A percentile compares a stretch with the other conserved stretches of the same genome.
Evolutionary conservation across 2,329 filamentous ascomycete species (phyloP).

Genomic region (Colletotrichum incanum): DNA sequence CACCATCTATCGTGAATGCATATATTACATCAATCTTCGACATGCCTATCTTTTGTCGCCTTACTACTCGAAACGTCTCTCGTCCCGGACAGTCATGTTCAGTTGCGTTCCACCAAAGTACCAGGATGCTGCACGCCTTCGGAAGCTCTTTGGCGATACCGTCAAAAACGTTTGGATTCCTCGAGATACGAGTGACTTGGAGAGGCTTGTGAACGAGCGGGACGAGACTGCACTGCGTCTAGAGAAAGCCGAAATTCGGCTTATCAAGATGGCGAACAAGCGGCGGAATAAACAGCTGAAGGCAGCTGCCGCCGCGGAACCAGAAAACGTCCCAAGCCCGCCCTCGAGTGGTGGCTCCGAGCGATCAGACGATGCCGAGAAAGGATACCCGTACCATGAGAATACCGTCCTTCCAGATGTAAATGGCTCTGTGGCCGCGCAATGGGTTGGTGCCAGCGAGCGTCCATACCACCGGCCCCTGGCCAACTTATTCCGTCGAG

Average conservation of each 20-base stretch:
- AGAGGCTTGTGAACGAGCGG: constrained; percentile 83
- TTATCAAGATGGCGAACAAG: constrained; percentile 81
- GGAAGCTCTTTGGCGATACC: constrained; percentile 82
- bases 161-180: constrained; percentile 90
- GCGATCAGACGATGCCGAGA: constrained; percentile 45
- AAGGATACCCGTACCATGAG: constrained; percentile 49
- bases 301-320: background rate
- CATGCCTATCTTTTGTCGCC: constrained; percentile 94
- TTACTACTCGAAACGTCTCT: constrained; percentile 86
- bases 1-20: constrained; percentile 88
- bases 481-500: constrained; percentile 84
- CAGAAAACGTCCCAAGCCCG: constrained; percentile 48
- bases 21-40: constrained; percentile 94
- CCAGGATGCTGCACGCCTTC: constrained; percentile 80
- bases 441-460: constrained; percentile 81
- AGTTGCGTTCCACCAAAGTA: constrained; percentile 86
- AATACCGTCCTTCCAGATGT: constrained; percentile 55
- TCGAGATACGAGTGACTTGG: constrained; percentile 80
- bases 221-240: constrained; percentile 83
- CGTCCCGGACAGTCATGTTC: constrained; percentile 93
- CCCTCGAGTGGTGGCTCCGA: constrained; percentile 6
- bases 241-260: constrained; percentile 85
- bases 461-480: constrained; percentile 81
- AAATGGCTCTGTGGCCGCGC: constrained; percentile 73
- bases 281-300: constrained; percentile 45